Evolutionary conservation across 2,329 filamentous ascomycete species (phyloP).

Genomic region (Talaromyces marneffei): DNA sequence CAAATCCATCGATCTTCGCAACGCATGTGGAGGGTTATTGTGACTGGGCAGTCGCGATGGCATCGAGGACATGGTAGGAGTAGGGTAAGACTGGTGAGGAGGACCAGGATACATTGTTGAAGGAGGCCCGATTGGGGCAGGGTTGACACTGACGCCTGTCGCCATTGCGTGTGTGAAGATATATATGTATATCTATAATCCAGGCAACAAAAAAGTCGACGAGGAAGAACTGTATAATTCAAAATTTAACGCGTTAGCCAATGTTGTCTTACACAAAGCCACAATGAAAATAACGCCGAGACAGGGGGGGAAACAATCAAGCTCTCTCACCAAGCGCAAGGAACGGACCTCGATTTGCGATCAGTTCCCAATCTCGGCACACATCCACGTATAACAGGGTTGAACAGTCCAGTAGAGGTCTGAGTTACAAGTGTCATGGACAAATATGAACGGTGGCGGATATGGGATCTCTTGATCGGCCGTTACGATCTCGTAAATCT

Average conservation of each 20-base stretch:
- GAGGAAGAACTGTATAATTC: neutral
- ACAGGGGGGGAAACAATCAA: neutral
- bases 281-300: neutral
- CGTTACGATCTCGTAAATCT: neutral
- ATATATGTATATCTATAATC: neutral
- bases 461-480: neutral
- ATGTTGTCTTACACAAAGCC: neutral
- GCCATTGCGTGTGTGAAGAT: slow-evolving; percentile 16
- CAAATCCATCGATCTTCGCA: slow-evolving; percentile 38
- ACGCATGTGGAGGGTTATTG: slow-evolving; percentile 38
- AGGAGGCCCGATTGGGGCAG: slow-evolving; percentile 38
- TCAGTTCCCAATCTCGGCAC: slow-evolving; percentile 38
- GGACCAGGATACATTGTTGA: slow-evolving; percentile 38
- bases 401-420: neutral
- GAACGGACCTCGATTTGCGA: slow-evolving; percentile 33
- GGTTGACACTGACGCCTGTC: slow-evolving; percentile 31
- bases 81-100: slow-evolving; percentile 38
- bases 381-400: slow-evolving; percentile 20
- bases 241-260: neutral
- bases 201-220: neutral
- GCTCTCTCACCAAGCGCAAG: neutral
- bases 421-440: neutral
- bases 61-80: slow-evolving; percentile 24
- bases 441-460: neutral
- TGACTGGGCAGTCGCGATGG: slow-evolving; percentile 22